These are phyloP conservation scores for Boletus rubropictus DNA, from an alignment of 768 basidiomycete genomes.

Conservation along the genomic window DNA sequence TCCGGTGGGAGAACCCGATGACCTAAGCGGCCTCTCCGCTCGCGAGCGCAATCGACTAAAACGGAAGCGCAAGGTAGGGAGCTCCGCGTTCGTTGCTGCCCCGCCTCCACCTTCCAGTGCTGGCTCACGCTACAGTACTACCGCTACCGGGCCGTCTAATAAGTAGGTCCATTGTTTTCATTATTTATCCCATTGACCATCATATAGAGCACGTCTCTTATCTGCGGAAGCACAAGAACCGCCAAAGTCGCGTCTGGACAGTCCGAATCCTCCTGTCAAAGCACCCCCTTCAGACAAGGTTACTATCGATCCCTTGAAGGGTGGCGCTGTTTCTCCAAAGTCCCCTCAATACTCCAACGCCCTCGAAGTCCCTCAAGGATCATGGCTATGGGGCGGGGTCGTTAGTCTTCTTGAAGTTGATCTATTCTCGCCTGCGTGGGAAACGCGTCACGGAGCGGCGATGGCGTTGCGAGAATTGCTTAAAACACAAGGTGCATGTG, in stretches of 20 bases:
- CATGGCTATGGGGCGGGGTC: constrained; percentile 85
- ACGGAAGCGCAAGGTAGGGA: constrained; percentile 87
- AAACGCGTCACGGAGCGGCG: constrained; percentile 89
- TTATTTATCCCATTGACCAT: constrained; percentile 2
- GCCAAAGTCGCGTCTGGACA: constrained; percentile 51
- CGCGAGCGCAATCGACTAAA: constrained; percentile 93
- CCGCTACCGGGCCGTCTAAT: constrained; percentile 52
- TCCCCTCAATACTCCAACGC: constrained; percentile 71
- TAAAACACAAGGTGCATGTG: constrained; percentile 73
- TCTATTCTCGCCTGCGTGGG: constrained; percentile 84
- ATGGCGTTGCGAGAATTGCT: constrained; percentile 86
- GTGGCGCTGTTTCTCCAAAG: constrained; percentile 79
- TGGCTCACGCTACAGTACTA: constrained; percentile 56
- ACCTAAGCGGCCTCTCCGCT: constrained; percentile 65
- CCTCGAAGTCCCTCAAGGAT: constrained; percentile 65
- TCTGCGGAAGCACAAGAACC: constrained; percentile 51
- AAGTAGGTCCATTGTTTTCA: constrained; percentile 38
- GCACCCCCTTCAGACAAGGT: constrained; percentile 53
- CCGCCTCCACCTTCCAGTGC: constrained; percentile 52
- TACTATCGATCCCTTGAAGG: constrained; percentile 73
- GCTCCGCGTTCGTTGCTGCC: constrained; percentile 73
- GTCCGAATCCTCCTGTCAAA: constrained; percentile 43
- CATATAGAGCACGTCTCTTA: constrained; percentile 65
- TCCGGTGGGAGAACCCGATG: constrained; percentile 35
- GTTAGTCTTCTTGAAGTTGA: constrained; percentile 76